These are phyloP conservation scores for Kwoniella newhampshirensis DNA, from an alignment of 768 basidiomycete species.

Conservation along the genomic window DNA sequence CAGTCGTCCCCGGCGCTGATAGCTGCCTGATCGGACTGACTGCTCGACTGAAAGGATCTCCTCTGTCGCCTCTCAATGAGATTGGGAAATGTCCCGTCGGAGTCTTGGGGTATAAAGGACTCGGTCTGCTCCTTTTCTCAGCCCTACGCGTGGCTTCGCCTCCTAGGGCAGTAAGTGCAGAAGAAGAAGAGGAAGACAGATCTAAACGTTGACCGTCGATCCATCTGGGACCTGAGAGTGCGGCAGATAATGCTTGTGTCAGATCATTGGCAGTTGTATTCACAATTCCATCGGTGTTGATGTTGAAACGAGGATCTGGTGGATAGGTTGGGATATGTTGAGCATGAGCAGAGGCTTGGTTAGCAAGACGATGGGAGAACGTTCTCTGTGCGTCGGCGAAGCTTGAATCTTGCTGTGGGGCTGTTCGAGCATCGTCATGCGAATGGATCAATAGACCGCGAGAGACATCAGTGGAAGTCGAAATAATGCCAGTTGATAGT, in stretches of 20 bases:
- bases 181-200: not conserved
- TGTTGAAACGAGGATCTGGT: no score
- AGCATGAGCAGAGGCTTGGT: no score
- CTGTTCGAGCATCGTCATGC: no score
- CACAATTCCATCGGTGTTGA: no score
- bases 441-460: no score
- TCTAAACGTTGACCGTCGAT: constrained; percentile 24
- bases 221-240: constrained; percentile 20
- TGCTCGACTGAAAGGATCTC: constrained; percentile 21
- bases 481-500: no score
- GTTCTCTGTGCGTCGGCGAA: no score
- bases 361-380: no score
- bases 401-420: no score
- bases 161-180: constrained; percentile 2
- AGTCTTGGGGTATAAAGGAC: constrained; percentile 13
- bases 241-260: constrained; percentile 13
- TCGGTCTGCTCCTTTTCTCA: constrained; percentile 1
- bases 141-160: not conserved
- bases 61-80: not conserved
- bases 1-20: no score
- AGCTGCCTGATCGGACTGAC: constrained; percentile 21
- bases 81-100: constrained; percentile 2
- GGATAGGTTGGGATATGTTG: no score
- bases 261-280: constrained; percentile 2
- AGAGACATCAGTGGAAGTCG: no score